These are phyloP conservation scores for Periconia sp. DNA, from an alignment of 2,329 filamentous ascomycete species.

Conservation along the genomic window DNA sequence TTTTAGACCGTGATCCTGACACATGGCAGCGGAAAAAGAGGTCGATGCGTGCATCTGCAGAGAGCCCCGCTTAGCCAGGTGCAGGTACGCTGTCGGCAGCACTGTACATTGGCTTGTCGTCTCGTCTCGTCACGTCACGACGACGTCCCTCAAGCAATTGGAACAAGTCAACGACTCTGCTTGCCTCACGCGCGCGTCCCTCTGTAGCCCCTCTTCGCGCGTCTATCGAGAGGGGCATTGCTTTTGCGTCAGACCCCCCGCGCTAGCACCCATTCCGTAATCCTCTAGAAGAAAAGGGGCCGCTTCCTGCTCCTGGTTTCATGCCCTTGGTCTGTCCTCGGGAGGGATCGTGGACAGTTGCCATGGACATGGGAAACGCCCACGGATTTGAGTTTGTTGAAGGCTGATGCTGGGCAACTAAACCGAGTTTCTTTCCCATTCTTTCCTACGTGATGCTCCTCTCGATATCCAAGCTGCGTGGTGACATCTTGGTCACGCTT, in stretches of 20 bases:
- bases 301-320: slow-evolving; percentile 35
- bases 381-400: too few relatives aligned
- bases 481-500: not conserved
- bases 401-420: too few relatives aligned
- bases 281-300: slow-evolving; percentile 38
- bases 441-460: too few relatives aligned
- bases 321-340: slow-evolving; percentile 27
- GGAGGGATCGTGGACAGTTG: slow-evolving; percentile 29
- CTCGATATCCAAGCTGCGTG: not conserved
- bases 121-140: too few relatives aligned
- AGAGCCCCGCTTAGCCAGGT: too few relatives aligned
- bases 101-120: too few relatives aligned
- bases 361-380: slow-evolving; percentile 31
- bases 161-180: too few relatives aligned
- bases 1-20: slow-evolving; percentile 17
- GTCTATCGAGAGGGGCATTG: slow-evolving; percentile 24
- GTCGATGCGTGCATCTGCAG: slow-evolving; percentile 2
- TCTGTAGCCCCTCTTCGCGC: too few relatives aligned
- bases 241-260: slow-evolving; percentile 35
- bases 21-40: slow-evolving; percentile 17
- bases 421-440: too few relatives aligned
- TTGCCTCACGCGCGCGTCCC: too few relatives aligned
- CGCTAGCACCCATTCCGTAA: slow-evolving; percentile 42
- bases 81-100: too few relatives aligned
- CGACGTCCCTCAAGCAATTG: too few relatives aligned